Percentiles rank a stretch among this genome's conserved stretches.
Conservation (phyloP, 768 basidiomycete species). For the Leccinum subtestaceum region DNA sequence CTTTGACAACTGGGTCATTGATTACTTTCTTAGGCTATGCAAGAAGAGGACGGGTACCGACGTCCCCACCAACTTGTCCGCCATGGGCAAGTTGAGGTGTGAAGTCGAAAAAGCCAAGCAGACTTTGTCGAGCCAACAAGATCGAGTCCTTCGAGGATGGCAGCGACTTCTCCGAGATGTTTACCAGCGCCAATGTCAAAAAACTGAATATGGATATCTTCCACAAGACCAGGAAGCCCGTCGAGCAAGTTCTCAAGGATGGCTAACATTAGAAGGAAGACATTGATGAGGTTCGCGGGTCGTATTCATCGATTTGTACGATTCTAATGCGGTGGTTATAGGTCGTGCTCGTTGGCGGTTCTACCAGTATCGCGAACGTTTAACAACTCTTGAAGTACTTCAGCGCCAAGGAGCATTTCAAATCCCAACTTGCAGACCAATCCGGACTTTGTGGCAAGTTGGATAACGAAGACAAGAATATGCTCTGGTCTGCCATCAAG, state of each 20-base stretch:
- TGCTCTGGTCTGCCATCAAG: conserved; percentile 75
- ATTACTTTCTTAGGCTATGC: conserved; percentile 85
- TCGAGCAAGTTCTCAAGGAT: conserved; percentile 98
- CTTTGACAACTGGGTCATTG: conserved; percentile 94
- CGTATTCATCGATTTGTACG: rapidly evolving
- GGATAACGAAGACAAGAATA: conserved; percentile 78
- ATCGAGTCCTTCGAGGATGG: conserved; percentile 96
- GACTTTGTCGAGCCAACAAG: conserved; percentile 91
- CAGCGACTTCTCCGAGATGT: conserved; percentile 95
- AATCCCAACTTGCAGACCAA: conserved; percentile 69
- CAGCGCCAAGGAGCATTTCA: too few species aligned
- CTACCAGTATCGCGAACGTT: conserved; percentile 79
- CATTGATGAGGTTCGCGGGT: conserved; percentile 69
- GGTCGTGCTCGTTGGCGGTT: conserved; percentile 93
- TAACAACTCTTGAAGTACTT: too few species aligned
- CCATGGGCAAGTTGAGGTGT: conserved; percentile 88
- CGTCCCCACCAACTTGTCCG: conserved; percentile 72
- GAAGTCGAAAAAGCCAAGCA: conserved; percentile 95
- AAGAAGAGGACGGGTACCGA: conserved; percentile 92
- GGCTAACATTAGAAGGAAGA: conserved; percentile 97
- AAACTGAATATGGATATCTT: conserved; percentile 99
- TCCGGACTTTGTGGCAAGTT: conserved; percentile 91
- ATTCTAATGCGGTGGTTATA: conserved; percentile 16
- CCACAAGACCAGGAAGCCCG: conserved; percentile 99
- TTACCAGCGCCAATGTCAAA: conserved; percentile 97